phyloP scores from a whole-genome alignment of 768 basidiomycete genomes.

The Sporobolomyces roseus region DNA sequence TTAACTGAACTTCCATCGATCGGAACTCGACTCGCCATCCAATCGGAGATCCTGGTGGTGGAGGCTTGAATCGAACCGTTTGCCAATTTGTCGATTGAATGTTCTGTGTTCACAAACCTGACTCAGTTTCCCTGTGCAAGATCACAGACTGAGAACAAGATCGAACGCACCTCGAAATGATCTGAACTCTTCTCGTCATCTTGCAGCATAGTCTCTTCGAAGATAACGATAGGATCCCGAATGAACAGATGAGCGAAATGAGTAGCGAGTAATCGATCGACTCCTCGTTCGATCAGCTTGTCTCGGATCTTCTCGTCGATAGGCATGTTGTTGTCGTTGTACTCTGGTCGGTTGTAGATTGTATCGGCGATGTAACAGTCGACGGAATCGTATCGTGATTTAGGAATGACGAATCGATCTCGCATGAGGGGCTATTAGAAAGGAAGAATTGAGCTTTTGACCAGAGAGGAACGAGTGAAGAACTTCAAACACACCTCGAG shows the following conservation, averaged over 20 bases:
- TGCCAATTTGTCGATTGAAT: constrained; percentile 99
- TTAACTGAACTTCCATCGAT: constrained; percentile 98
- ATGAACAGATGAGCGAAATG: constrained; percentile 96
- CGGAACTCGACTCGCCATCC: constrained; percentile 99
- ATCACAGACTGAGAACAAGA: not conserved
- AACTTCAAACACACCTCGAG: constrained; percentile 62
- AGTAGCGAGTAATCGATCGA: constrained; percentile 80
- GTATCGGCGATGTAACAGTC: constrained; percentile 82
- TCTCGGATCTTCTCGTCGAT: constrained; percentile 70
- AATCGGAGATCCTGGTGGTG: constrained; percentile 83
- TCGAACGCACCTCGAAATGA: constrained; percentile 75
- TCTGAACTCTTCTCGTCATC: constrained; percentile 82
- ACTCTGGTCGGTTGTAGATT: constrained; percentile 79
- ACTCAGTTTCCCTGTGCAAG: not conserved
- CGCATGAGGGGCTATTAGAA: constrained; percentile 66
- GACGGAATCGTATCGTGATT: constrained; percentile 95
- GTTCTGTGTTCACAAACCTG: constrained; percentile 57
- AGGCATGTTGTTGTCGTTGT: constrained; percentile 81
- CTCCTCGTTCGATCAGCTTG: constrained; percentile 70
- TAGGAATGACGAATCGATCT: constrained; percentile 75
- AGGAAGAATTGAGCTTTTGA: too few species aligned
- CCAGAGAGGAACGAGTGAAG: too few species aligned
- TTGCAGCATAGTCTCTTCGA: constrained; percentile 87
- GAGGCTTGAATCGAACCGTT: constrained; percentile 96
- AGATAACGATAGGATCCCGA: constrained; percentile 91